These are phyloP conservation scores for Besnoitia besnoiti DNA, from an alignment of 169 alveolate genomes.

Conservation along the genomic window DNA sequence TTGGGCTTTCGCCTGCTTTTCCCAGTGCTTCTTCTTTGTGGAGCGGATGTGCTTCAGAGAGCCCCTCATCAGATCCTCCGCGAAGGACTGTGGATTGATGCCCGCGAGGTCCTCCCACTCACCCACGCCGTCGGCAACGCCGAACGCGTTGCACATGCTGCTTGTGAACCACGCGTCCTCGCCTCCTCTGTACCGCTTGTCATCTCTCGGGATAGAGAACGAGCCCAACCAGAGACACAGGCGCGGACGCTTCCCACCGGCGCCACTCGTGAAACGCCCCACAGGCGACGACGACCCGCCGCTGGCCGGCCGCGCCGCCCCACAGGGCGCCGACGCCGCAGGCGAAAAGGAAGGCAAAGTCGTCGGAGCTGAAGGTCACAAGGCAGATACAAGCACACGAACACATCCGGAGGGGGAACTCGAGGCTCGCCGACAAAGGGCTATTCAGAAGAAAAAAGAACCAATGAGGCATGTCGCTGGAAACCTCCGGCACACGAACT, in stretches of 20 bases:
- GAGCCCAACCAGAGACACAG: conserved; percentile 75
- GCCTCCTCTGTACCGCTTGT: conserved; percentile 74
- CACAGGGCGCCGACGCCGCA: no score
- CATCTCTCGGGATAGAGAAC: conserved; percentile 70
- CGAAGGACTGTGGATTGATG: conserved; percentile 70
- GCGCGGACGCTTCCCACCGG: conserved; percentile 7
- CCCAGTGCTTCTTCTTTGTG: background rate
- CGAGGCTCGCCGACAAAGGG: no score
- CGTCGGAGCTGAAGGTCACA: no score
- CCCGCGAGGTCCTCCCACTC: conserved; percentile 77
- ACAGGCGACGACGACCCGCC: no score
- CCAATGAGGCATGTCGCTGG: no score
- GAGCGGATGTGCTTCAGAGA: conserved; percentile 25
- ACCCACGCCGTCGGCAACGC: conserved; percentile 78
- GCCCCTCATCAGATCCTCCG: conserved; percentile 69
- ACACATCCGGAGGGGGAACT: no score
- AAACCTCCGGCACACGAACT: no score
- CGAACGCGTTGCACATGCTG: conserved; percentile 64
- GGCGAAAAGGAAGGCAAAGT: no score
- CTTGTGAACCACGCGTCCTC: conserved; percentile 76
- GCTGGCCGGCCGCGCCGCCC: no score
- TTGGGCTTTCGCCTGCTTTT: background rate
- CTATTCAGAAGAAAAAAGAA: no score
- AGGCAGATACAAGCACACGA: no score
- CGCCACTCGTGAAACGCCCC: no score